Evolutionary conservation across 2,329 filamentous ascomycete species (phyloP).

Genomic region (Botryotinia globosa): DNA sequence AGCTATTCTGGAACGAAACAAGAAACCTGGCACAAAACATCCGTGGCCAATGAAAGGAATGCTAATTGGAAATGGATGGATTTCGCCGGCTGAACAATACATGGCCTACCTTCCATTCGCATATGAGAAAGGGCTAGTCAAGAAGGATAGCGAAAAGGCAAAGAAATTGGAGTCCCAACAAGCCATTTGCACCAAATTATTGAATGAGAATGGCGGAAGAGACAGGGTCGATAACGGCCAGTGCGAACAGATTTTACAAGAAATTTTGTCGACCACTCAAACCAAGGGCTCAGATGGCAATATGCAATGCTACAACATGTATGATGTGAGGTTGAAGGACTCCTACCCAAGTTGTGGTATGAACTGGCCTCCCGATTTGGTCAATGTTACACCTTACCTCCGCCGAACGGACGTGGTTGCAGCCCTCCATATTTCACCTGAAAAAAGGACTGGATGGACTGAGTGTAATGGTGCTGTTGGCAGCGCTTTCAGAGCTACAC

Average conservation of each 20-base stretch:
- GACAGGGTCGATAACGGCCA: slow-evolving; percentile 62
- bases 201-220: slow-evolving; percentile 57
- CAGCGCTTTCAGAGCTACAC: slow-evolving; percentile 63
- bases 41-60: slow-evolving; percentile 81
- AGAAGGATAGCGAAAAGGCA: slow-evolving; percentile 62
- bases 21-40: slow-evolving; percentile 46
- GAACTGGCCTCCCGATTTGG: slow-evolving; percentile 94
- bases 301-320: slow-evolving; percentile 83
- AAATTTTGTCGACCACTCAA: slow-evolving; percentile 66
- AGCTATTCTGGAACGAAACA: slow-evolving; percentile 85
- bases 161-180: slow-evolving; percentile 67
- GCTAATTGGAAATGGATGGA: slow-evolving; percentile 97
- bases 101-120: slow-evolving; percentile 79
- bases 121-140: slow-evolving; percentile 71
- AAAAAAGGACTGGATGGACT: slow-evolving; percentile 83
- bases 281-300: slow-evolving; percentile 51
- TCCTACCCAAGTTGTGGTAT: slow-evolving; percentile 82
- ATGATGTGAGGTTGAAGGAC: slow-evolving; percentile 86
- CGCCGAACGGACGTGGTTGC: slow-evolving; percentile 72
- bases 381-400: slow-evolving; percentile 76
- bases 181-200: slow-evolving; percentile 60
- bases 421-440: slow-evolving; percentile 78
- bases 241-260: slow-evolving; percentile 76
- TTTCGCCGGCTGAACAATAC: slow-evolving; percentile 87
- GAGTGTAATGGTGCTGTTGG: slow-evolving; percentile 85